Evolutionary conservation across 345 rosid species (phyloP).

Genomic region (Hypericum perforatum): DNA sequence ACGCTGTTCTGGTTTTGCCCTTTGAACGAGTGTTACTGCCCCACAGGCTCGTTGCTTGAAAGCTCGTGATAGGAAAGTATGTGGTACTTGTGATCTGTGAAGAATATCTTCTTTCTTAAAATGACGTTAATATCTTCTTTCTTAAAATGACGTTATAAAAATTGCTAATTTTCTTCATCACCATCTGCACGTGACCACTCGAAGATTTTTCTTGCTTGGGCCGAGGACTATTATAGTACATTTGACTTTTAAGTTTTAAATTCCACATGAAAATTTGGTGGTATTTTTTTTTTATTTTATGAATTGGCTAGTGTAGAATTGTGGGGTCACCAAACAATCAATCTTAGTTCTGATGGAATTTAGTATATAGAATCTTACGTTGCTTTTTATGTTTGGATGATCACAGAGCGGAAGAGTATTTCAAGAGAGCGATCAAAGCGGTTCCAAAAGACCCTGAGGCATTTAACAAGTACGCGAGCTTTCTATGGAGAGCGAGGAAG

Average conservation of each 20-base stretch:
- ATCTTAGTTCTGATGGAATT: too few species aligned
- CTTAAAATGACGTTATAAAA: too few species aligned
- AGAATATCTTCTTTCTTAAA: too few species aligned
- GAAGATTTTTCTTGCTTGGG: constrained; percentile 3
- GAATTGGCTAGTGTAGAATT: too few species aligned
- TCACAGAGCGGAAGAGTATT: constrained; percentile 87
- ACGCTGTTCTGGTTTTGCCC: too few species aligned
- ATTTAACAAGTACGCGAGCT: constrained; percentile 62
- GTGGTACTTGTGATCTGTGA: constrained; percentile 15
- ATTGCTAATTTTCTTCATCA: neutral
- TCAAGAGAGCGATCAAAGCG: constrained; percentile 53
- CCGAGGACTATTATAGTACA: too few species aligned
- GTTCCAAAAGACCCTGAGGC: constrained; percentile 77
- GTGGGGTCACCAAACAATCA: too few species aligned
- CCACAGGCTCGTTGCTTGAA: too few species aligned
- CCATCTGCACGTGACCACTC: constrained; percentile 14
- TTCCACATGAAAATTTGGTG: neutral
- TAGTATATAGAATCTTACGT: neutral
- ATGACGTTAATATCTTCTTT: too few species aligned
- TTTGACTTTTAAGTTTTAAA: too few species aligned
- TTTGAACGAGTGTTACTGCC: too few species aligned
- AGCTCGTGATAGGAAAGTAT: constrained; percentile 6
- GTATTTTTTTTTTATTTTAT: too few species aligned
- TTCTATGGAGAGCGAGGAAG: constrained; percentile 66
- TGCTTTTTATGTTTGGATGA: neutral